phyloP scores from a whole-genome alignment of 805 yeast species.

The Kuraishia capsulata region DNA sequence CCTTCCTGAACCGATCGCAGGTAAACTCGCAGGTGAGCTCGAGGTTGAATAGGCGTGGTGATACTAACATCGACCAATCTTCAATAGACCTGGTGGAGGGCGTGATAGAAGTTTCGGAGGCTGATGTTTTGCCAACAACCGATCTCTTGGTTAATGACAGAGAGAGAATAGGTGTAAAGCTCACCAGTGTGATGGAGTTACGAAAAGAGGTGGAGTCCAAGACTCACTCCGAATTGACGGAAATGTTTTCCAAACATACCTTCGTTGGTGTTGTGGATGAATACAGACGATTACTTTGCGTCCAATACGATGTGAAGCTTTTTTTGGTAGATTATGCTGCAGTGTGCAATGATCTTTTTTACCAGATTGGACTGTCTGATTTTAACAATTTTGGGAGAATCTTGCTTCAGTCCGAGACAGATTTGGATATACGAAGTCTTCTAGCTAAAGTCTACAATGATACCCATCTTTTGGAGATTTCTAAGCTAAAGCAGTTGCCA shows the following conservation, averaged over 20 bases:
- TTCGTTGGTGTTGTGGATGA: slow-evolving; percentile 82
- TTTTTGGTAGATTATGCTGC: slow-evolving; percentile 76
- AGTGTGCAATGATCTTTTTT: slow-evolving; percentile 58
- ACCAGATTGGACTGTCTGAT: slow-evolving; percentile 70
- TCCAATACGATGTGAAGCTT: slow-evolving; percentile 75
- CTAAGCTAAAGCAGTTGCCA: neutral
- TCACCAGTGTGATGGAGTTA: slow-evolving; percentile 53
- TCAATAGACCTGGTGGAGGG: neutral
- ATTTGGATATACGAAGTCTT: slow-evolving; percentile 25
- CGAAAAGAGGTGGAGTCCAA: slow-evolving; percentile 36
- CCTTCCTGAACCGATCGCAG: slow-evolving; percentile 14
- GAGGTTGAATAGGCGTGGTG: no score
- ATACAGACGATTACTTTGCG: slow-evolving; percentile 59
- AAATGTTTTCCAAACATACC: slow-evolving; percentile 57
- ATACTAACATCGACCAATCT: neutral
- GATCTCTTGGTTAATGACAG: slow-evolving; percentile 1
- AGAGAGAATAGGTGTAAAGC: slow-evolving; percentile 31
- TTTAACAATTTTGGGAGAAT: slow-evolving; percentile 76
- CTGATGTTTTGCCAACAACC: neutral
- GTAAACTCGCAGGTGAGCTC: neutral
- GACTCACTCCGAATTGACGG: slow-evolving; percentile 48
- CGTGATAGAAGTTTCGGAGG: neutral
- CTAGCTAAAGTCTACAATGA: slow-evolving; percentile 26
- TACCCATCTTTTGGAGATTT: slow-evolving; percentile 6
- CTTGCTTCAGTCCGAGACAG: slow-evolving; percentile 20